These are phyloP conservation scores for Nymphaea colorata DNA, from an alignment of 164 flowering plant species.

Conservation along the genomic window DNA sequence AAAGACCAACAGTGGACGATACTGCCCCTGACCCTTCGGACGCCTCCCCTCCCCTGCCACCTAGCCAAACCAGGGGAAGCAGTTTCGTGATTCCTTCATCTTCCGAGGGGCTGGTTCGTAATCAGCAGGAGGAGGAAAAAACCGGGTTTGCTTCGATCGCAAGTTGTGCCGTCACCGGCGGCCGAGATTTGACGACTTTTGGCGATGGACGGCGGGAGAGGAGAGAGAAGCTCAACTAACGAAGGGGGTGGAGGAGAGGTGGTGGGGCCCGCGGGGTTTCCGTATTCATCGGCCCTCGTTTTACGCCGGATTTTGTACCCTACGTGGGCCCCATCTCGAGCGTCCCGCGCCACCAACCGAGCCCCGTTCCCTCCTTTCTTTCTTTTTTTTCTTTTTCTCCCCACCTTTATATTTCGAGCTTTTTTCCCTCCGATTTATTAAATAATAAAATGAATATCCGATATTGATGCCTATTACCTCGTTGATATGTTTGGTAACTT, in stretches of 20 bases:
- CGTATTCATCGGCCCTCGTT: constrained; percentile 47
- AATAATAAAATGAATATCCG: no score
- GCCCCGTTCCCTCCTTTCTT: background rate
- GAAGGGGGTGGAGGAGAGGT: background rate
- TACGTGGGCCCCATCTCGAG: constrained; percentile 23
- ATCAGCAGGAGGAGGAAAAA: background rate
- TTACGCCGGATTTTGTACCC: constrained; percentile 39
- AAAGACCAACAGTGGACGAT: no score
- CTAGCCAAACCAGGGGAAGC: no score
- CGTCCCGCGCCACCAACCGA: constrained; percentile 3
- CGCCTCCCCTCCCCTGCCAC: no score
- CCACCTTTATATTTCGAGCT: no score
- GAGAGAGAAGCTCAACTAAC: background rate
- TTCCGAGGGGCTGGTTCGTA: background rate
- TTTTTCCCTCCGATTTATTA: no score
- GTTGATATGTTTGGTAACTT: no score
- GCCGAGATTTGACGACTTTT: background rate
- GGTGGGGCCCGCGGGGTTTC: constrained; percentile 16
- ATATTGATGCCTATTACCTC: no score
- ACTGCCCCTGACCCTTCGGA: no score
- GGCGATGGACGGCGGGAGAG: background rate
- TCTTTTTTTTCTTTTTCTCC: background rate
- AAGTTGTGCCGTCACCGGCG: constrained; percentile 14
- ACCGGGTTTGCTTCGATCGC: constrained; percentile 16
- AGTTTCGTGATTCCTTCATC: background rate